A percentile compares a stretch with the other conserved stretches of the same genome.
phyloP scores from a whole-genome alignment of 345 rosid genomes.

The Eucalyptus grandis region DNA sequence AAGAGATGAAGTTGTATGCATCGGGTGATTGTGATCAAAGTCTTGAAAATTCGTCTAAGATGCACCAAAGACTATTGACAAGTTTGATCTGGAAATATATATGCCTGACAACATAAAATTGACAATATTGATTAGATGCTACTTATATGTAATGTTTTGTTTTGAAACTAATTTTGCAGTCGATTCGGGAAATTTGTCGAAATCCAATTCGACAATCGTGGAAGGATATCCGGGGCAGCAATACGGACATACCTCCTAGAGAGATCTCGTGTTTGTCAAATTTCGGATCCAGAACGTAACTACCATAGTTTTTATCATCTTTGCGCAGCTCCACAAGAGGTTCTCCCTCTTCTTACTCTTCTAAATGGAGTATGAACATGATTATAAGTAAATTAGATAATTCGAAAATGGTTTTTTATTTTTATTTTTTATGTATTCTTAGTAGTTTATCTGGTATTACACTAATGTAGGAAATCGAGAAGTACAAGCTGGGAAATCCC shows the following conservation, averaged over 20 bases:
- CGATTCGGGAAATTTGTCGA: conserved; percentile 97
- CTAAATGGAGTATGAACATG: not conserved
- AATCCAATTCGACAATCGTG: conserved; percentile 68
- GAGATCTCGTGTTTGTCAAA: conserved; percentile 95
- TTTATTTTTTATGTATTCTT: not conserved
- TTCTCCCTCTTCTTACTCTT: conserved; percentile 1
- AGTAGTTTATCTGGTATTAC: not conserved
- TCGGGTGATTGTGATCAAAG: not conserved
- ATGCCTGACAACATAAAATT: not conserved
- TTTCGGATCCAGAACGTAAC: conserved; percentile 87
- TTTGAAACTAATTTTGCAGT: conserved; percentile 21
- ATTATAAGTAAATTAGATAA: not conserved
- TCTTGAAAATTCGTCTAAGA: not conserved
- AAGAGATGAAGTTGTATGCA: not conserved
- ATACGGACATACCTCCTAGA: conserved; percentile 91
- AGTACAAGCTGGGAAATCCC: conserved; percentile 72
- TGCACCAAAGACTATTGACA: not conserved
- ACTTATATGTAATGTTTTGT: not conserved
- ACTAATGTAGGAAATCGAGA: conserved; percentile 54
- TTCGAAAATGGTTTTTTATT: not conserved
- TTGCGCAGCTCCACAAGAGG: conserved; percentile 85
- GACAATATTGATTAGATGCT: not conserved
- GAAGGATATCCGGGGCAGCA: conserved; percentile 93
- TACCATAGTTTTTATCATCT: conserved; percentile 93
- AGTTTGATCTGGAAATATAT: not conserved